Evolutionary conservation across 2,329 filamentous ascomycete species (phyloP).

Genomic region (Botrytis elliptica): DNA sequence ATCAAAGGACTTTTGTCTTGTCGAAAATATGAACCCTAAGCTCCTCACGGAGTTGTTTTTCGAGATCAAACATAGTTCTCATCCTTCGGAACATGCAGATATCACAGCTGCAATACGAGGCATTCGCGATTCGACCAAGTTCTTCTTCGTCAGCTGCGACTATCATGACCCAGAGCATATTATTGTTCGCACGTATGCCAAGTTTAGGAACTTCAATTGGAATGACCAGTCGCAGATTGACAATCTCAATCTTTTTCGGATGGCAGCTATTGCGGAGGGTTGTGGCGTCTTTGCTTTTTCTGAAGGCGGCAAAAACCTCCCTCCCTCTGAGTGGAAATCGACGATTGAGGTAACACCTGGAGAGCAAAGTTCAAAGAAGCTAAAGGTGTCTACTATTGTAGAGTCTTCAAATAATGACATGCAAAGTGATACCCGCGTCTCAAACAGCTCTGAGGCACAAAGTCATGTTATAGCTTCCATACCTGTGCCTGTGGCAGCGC

Average conservation of each 20-base stretch:
- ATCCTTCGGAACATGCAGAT: neutral
- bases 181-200: conserved; percentile 7
- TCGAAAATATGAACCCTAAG: neutral
- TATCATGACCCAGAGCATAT: neutral
- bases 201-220: neutral
- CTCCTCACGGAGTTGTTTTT: neutral
- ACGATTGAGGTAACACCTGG: neutral
- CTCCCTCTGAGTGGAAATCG: neutral
- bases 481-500: neutral
- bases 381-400: too few relatives aligned
- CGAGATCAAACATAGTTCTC: neutral
- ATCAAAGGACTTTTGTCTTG: conserved; percentile 3
- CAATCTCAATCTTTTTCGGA: neutral
- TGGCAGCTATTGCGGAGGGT: neutral
- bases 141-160: conserved; percentile 1
- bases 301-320: neutral
- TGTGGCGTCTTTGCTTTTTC: neutral
- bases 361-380: neutral
- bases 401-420: neutral
- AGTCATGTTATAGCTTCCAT: neutral
- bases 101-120: conserved; percentile 2
- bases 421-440: neutral
- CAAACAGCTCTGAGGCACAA: neutral
- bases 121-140: neutral
- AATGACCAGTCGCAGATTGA: neutral